Evolutionary conservation across 2,329 filamentous ascomycete genomes (phyloP).

Genomic region (Cladosporium sp.): DNA sequence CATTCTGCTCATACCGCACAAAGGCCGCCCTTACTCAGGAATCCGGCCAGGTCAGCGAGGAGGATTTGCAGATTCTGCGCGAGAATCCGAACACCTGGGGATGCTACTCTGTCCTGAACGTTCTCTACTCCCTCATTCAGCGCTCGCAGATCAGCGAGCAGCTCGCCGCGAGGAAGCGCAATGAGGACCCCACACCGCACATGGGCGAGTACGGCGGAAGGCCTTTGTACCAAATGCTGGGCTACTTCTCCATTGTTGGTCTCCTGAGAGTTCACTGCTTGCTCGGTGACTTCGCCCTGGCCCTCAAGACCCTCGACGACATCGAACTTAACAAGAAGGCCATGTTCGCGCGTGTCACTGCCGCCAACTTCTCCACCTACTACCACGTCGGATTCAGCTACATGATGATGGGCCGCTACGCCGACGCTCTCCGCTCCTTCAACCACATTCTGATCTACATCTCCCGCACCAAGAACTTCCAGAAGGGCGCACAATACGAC

Average conservation of each 20-base stretch:
- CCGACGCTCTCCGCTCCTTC: constrained; percentile 99
- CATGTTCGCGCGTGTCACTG: constrained; percentile 99
- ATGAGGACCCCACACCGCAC: constrained; percentile 82
- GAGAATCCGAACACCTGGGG: constrained; percentile 99
- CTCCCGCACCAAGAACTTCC: constrained; percentile 99
- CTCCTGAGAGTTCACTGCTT: constrained; percentile 94
- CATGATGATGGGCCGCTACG: constrained; percentile 99
- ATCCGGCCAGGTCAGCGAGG: constrained; percentile 69
- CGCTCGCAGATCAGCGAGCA: constrained; percentile 98
- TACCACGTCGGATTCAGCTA: constrained; percentile 99
- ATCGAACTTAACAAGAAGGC: constrained; percentile 99
- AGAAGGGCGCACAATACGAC: constrained; percentile 98
- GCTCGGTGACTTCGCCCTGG: constrained; percentile 95
- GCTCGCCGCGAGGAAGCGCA: constrained; percentile 88
- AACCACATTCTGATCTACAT: constrained; percentile 99
- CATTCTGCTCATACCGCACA: constrained; percentile 95
- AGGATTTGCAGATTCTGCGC: constrained; percentile 85
- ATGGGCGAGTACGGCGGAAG: constrained; percentile 94
- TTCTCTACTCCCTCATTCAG: constrained; percentile 98
- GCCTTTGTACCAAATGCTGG: constrained; percentile 95
- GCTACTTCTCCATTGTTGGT: constrained; percentile 99
- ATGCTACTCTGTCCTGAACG: constrained; percentile 98
- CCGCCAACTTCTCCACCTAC: constrained; percentile 98
- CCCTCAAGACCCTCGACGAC: constrained; percentile 97
- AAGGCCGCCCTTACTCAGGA: constrained; percentile 71